A percentile compares a stretch with the other conserved stretches of the same genome.
Conservation (phyloP, 257 asterid species). For the Handroanthus guayacan region DNA sequence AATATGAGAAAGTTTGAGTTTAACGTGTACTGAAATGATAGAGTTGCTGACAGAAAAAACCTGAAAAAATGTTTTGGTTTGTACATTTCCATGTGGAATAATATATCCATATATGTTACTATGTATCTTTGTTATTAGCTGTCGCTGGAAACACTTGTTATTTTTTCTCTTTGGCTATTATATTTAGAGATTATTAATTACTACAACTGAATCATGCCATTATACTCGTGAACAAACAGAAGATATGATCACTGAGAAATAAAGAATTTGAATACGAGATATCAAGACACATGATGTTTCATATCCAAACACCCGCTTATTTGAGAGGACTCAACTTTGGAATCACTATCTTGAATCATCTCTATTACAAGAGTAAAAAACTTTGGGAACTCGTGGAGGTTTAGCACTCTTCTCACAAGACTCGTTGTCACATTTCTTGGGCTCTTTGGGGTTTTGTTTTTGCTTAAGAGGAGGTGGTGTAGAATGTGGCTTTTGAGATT, state of each 20-base stretch:
- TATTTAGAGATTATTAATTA: too few species aligned
- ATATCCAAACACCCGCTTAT: neutral
- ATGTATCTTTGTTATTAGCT: neutral
- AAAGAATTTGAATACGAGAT: too few species aligned
- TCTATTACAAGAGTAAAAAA: conserved; percentile 20
- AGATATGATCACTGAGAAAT: too few species aligned
- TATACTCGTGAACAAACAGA: too few species aligned
- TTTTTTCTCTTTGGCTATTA: too few species aligned
- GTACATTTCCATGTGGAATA: neutral
- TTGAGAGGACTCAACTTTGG: neutral
- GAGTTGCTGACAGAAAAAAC: too few species aligned
- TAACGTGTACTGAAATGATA: too few species aligned
- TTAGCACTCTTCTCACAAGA: neutral
- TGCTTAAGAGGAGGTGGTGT: neutral
- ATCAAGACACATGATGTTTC: too few species aligned
- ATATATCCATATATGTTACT: neutral
- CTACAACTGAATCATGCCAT: too few species aligned
- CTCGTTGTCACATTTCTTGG: neutral
- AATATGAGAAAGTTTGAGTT: neutral
- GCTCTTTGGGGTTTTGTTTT: neutral
- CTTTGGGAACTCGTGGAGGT: neutral
- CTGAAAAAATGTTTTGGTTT: neutral
- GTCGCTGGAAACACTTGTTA: too few species aligned
- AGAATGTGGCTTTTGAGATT: too few species aligned
- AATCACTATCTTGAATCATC: neutral